Conservation (phyloP, 1,284 basidiomycete species). For the Moesziomyces globuligerus region DNA sequence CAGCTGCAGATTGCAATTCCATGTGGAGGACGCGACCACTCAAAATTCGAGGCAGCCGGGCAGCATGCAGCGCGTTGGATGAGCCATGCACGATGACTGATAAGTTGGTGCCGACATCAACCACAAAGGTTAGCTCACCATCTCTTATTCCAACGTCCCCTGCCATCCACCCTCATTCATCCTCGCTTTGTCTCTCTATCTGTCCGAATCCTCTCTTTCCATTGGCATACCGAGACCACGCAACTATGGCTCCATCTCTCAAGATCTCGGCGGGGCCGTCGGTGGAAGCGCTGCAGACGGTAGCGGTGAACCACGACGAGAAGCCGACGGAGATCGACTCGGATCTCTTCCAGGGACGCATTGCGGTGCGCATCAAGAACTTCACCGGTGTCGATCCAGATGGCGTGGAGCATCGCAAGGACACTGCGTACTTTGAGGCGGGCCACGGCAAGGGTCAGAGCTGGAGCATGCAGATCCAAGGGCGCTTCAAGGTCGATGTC, state of each 20-base stretch:
- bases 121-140: background rate
- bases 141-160: background rate
- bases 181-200: conserved; percentile 1
- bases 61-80: no score
- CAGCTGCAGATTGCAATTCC: no score
- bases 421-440: conserved; percentile 52
- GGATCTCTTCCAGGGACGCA: conserved; percentile 54
- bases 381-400: conserved; percentile 53
- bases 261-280: conserved; percentile 59
- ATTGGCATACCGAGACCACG: background rate
- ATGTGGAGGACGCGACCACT: no score
- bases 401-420: conserved; percentile 15
- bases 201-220: background rate
- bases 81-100: no score
- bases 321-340: conserved; percentile 28
- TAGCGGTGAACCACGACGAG: conserved; percentile 60
- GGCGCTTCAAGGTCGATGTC: conserved; percentile 50
- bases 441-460: conserved; percentile 53
- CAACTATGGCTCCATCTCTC: conserved; percentile 61
- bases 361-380: conserved; percentile 62
- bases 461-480: conserved; percentile 64
- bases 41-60: no score
- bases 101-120: background rate
- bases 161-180: background rate
- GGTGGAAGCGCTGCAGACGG: conserved; percentile 36